These are phyloP conservation scores for Xylaria bambusicola DNA, from an alignment of 495 filamentous ascomycete genomes.

Conservation along the genomic window DNA sequence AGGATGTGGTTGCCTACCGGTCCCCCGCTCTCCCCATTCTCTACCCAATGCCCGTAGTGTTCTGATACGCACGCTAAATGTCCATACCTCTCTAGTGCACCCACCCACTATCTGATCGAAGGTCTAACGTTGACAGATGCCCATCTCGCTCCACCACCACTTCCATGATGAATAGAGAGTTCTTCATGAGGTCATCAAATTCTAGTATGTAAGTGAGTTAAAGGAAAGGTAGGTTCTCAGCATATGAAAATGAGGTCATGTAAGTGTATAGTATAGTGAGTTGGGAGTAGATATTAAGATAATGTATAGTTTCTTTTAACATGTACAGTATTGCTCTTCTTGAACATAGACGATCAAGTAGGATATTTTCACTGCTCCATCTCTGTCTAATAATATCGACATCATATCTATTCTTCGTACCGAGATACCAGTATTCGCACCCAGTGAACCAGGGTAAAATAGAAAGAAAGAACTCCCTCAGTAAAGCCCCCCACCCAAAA, in stretches of 20 bases:
- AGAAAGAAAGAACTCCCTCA: too few species aligned
- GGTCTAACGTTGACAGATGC: background rate
- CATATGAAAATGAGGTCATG: conserved; percentile 24
- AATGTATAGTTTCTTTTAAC: background rate
- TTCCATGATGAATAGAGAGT: background rate
- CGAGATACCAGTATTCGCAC: too few species aligned
- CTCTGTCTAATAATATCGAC: background rate
- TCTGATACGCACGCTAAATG: conserved; percentile 4
- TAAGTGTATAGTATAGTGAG: conserved; percentile 16
- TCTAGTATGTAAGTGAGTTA: too few species aligned
- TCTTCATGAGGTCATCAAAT: conserved; percentile 33
- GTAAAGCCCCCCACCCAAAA: background rate
- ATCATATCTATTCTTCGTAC: background rate
- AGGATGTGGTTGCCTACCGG: too few species aligned
- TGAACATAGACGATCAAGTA: too few species aligned
- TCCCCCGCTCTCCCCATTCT: too few species aligned
- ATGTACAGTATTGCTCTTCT: background rate
- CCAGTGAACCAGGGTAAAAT: too few species aligned
- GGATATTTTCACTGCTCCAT: too few species aligned
- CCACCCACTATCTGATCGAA: background rate
- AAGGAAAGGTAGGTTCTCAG: background rate
- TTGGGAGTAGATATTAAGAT: background rate
- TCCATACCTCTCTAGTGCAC: conserved; percentile 1
- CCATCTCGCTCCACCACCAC: background rate
- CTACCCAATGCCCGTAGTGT: too few species aligned